These are phyloP conservation scores for Liriodendron chinense DNA, from an alignment of 164 flowering plant species.

Conservation along the genomic window DNA sequence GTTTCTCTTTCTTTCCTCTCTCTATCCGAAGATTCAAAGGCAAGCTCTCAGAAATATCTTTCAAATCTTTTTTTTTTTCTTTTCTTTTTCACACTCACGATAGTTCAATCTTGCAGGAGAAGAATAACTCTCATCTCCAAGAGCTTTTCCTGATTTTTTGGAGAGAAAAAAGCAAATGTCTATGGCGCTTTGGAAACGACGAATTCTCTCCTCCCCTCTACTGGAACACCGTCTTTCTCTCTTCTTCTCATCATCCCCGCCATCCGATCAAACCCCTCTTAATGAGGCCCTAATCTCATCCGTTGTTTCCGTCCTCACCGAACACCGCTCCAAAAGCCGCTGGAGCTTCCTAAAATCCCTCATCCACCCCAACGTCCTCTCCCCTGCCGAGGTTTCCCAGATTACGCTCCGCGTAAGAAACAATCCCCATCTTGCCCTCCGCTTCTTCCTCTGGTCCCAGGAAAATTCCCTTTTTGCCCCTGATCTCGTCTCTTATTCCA, in stretches of 20 bases:
- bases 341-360: slow-evolving; percentile 61
- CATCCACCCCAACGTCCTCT: slow-evolving; percentile 42
- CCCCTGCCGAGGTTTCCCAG: slow-evolving; percentile 53
- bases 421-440: slow-evolving; percentile 68
- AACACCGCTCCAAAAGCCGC: slow-evolving; percentile 64
- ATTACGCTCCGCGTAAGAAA: slow-evolving; percentile 53
- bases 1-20: neutral
- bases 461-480: slow-evolving; percentile 48
- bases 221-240: neutral
- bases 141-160: neutral
- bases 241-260: neutral
- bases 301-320: slow-evolving; percentile 43
- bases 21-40: neutral
- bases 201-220: neutral
- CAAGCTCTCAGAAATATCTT: neutral
- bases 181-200: neutral
- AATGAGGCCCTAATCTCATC: slow-evolving; percentile 24
- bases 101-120: neutral
- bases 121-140: neutral
- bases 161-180: neutral
- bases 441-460: slow-evolving; percentile 68
- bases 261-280: slow-evolving; percentile 3
- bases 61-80: neutral
- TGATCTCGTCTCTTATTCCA: slow-evolving; percentile 56
- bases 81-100: neutral